phyloP scores from a whole-genome alignment of 352 stramenopile genomes.

The Phytophthora litchii region DNA sequence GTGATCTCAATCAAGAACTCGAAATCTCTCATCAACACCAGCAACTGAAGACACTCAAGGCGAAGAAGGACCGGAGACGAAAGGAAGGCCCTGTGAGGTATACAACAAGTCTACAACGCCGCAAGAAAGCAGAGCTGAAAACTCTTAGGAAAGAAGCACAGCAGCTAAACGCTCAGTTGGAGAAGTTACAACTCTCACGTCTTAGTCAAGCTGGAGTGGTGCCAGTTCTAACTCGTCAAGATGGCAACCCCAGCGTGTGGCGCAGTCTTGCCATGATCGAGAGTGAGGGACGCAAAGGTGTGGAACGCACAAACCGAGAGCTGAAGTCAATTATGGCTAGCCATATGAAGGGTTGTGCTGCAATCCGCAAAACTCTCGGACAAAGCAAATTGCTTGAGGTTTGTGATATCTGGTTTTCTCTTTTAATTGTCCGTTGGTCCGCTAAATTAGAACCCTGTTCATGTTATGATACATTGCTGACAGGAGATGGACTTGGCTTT shows the following conservation, averaged over 20 bases:
- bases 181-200: conserved; percentile 15
- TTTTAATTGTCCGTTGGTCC: background rate
- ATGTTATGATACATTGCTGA: background rate
- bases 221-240: background rate
- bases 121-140: conserved; percentile 30
- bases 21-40: background rate
- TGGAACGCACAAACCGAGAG: conserved; percentile 27
- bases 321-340: conserved; percentile 31
- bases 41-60: conserved; percentile 1
- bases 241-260: conserved; percentile 4
- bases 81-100: conserved; percentile 29
- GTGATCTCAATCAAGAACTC: background rate
- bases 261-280: conserved; percentile 20
- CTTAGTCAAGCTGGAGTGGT: conserved; percentile 3
- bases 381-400: conserved; percentile 20
- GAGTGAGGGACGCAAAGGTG: conserved; percentile 25
- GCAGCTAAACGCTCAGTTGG: conserved; percentile 17
- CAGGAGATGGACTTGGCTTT: conserved; percentile 28
- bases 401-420: background rate
- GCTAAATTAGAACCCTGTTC: background rate
- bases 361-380: conserved; percentile 16
- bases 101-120: conserved; percentile 27
- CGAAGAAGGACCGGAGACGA: conserved; percentile 21
- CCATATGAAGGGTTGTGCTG: conserved; percentile 19
- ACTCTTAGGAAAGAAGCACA: conserved; percentile 15